Evolutionary conservation across 352 stramenopile species (phyloP).

Genomic region (Pythium chondricola): DNA sequence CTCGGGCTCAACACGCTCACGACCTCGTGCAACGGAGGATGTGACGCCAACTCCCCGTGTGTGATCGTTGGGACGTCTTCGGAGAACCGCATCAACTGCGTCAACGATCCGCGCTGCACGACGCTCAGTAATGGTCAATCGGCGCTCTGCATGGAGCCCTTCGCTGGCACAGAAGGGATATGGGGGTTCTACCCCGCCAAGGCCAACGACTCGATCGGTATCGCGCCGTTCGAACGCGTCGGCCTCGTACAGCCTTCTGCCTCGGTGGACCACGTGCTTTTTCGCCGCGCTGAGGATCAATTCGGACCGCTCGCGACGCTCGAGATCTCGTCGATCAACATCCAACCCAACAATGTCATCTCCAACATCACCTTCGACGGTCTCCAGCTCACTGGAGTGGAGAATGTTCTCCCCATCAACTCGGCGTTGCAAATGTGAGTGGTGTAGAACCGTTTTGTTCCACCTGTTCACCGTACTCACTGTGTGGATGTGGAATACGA

Average conservation of each 20-base stretch:
- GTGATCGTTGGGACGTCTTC: constrained; percentile 59
- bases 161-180: constrained; percentile 23
- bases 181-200: constrained; percentile 57
- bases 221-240: constrained; percentile 59
- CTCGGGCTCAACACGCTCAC: constrained; percentile 57
- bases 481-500: not conserved
- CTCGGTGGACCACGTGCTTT: constrained; percentile 43
- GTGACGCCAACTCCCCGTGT: constrained; percentile 48
- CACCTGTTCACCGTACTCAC: not conserved
- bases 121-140: constrained; percentile 62
- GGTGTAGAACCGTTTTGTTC: not conserved
- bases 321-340: constrained; percentile 64
- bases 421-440: constrained; percentile 42
- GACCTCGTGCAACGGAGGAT: constrained; percentile 70
- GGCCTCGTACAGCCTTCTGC: constrained; percentile 56
- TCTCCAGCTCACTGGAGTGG: constrained; percentile 36
- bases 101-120: constrained; percentile 64
- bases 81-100: constrained; percentile 56
- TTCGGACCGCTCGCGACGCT: constrained; percentile 34
- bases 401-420: constrained; percentile 49
- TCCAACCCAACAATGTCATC: constrained; percentile 38
- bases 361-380: constrained; percentile 45
- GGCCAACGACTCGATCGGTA: constrained; percentile 37
- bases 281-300: constrained; percentile 27
- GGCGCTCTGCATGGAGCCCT: constrained; percentile 58